phyloP scores from a whole-genome alignment of 352 stramenopile species.

The Proteromonas lacertae region DNA sequence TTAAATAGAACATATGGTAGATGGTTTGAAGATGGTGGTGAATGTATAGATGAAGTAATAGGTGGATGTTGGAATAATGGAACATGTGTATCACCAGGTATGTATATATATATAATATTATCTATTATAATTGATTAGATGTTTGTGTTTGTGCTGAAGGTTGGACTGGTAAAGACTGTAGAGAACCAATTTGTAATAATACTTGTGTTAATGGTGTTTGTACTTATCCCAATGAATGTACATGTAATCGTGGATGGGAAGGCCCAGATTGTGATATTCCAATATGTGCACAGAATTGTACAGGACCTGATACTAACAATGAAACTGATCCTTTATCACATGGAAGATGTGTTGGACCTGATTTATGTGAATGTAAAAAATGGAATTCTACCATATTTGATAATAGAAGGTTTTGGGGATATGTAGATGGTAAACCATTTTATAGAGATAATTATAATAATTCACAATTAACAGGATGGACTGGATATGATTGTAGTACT shows the following conservation, averaged over 20 bases:
- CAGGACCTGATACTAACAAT: constrained; percentile 47
- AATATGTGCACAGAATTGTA: constrained; percentile 52
- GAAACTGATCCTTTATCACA: too few relatives aligned
- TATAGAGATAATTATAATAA: constrained; percentile 53
- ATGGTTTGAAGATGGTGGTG: constrained; percentile 15
- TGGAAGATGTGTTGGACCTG: constrained; percentile 23
- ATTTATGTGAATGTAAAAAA: constrained; percentile 41
- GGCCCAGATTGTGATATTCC: constrained; percentile 38
- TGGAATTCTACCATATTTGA: constrained; percentile 56
- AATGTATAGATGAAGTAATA: constrained; percentile 56
- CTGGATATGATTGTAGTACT: constrained; percentile 73
- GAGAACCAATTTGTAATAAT: constrained; percentile 25
- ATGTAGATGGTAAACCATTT: constrained; percentile 37
- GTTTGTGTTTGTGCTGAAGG: constrained; percentile 32
- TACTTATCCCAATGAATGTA: constrained; percentile 50
- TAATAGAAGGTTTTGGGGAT: too few relatives aligned
- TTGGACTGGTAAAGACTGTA: constrained; percentile 34
- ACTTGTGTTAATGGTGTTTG: constrained; percentile 41
- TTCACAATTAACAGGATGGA: constrained; percentile 57
- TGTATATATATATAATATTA: too few relatives aligned
- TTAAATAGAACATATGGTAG: neutral
- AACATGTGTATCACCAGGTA: constrained; percentile 45
- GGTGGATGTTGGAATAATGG: constrained; percentile 75
- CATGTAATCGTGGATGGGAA: constrained; percentile 49
- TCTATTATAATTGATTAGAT: too few relatives aligned